Conservation (phyloP, 129 eudicot species). For the Apium graveolens region DNA sequence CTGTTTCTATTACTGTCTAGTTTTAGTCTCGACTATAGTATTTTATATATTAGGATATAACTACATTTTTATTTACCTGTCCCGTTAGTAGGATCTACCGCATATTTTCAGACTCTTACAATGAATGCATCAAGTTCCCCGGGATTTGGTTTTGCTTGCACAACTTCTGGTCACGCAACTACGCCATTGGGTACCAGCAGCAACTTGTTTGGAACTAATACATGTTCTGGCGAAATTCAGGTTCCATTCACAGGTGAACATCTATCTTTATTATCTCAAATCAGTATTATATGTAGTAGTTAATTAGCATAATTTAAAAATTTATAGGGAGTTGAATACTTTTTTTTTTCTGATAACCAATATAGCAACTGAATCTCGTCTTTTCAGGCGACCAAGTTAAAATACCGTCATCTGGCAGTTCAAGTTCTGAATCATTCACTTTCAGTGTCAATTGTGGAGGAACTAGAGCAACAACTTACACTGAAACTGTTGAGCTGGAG, state of each 20-base stretch:
- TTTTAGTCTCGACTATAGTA: background rate
- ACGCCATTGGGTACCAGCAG: background rate
- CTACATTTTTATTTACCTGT: background rate
- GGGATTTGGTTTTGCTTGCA: background rate
- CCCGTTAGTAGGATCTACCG: background rate
- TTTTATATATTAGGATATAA: background rate
- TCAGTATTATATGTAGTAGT: background rate
- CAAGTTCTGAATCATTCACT: background rate
- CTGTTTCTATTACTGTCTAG: background rate
- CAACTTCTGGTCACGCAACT: background rate
- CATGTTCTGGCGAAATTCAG: background rate
- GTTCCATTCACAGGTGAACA: background rate
- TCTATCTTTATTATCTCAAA: background rate
- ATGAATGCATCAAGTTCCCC: background rate
- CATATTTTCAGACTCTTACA: background rate
- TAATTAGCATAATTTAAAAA: background rate
- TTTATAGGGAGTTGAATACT: background rate
- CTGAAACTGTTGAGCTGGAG: slow-evolving; percentile 7
- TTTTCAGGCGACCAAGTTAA: background rate
- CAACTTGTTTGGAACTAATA: background rate
- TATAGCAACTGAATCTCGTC: background rate
- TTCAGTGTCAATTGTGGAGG: background rate
- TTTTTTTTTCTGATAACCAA: background rate
- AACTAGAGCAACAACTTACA: slow-evolving; percentile 12
- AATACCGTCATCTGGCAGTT: background rate